These are phyloP conservation scores for Cyclocybe aegerita DNA, from an alignment of 768 basidiomycete species.

Conservation along the genomic window DNA sequence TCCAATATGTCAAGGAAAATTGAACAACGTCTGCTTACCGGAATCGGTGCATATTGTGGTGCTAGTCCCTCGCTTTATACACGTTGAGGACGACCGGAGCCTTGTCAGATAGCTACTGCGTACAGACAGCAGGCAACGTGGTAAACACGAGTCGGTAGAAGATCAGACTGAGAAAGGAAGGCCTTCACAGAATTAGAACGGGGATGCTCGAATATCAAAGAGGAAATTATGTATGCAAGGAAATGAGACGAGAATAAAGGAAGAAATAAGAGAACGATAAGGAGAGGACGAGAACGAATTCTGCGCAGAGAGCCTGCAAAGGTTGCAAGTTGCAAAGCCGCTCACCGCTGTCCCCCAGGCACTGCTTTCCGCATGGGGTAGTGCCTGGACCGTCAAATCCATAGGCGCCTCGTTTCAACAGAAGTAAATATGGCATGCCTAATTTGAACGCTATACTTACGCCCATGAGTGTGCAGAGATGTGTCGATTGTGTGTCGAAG, in stretches of 20 bases:
- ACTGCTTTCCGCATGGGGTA: too few species aligned
- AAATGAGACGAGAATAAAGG: slow-evolving; percentile 9
- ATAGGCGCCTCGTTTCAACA: too few species aligned
- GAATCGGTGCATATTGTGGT: slow-evolving; percentile 69
- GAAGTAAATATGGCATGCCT: too few species aligned
- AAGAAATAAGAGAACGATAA: not conserved
- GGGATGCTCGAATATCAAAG: not conserved
- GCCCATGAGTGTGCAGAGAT: too few species aligned
- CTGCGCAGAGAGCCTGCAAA: too few species aligned
- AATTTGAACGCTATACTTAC: too few species aligned
- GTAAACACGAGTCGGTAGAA: slow-evolving; percentile 64
- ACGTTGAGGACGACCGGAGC: slow-evolving; percentile 48
- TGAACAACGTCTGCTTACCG: slow-evolving; percentile 55
- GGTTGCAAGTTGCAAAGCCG: too few species aligned
- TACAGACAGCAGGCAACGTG: slow-evolving; percentile 62
- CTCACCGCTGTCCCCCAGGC: too few species aligned
- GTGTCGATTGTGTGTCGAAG: too few species aligned
- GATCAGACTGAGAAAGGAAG: slow-evolving; percentile 25
- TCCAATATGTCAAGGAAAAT: slow-evolving; percentile 8
- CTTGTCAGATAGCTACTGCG: slow-evolving; percentile 31
- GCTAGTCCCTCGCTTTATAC: slow-evolving; percentile 59
- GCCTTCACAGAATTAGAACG: slow-evolving; percentile 25
- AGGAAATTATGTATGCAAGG: slow-evolving; percentile 14
- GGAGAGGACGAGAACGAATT: too few species aligned
- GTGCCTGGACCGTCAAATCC: too few species aligned